phyloP scores from a whole-genome alignment of 768 basidiomycete species.

The Mycena vitilis region DNA sequence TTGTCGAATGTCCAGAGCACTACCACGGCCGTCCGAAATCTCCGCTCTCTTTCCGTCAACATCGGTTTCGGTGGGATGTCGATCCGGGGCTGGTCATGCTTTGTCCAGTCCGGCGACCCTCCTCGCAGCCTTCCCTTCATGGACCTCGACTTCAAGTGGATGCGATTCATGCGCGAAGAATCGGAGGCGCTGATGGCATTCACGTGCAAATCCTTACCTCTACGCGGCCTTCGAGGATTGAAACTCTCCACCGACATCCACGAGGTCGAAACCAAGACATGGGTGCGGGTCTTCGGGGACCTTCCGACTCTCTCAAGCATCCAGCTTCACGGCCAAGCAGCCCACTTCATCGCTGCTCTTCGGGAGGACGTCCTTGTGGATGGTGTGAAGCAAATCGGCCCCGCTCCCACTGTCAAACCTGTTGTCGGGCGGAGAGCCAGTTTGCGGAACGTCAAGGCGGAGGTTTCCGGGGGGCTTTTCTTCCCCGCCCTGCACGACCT shows the following conservation, averaged over 20 bases:
- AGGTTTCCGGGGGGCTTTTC: conserved; percentile 35
- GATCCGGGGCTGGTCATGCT: conserved; percentile 27
- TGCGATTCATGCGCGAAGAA: conserved; percentile 22
- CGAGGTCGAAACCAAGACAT: conserved; percentile 35
- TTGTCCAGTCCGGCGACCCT: conserved; percentile 11
- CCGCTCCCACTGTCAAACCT: conserved; percentile 7
- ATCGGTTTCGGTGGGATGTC: conserved; percentile 13
- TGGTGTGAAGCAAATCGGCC: conserved; percentile 28
- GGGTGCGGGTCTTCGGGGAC: conserved; percentile 43
- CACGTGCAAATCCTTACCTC: conserved; percentile 40
- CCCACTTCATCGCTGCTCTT: conserved; percentile 42
- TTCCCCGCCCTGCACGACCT: conserved; percentile 45
- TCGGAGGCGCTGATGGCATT: conserved; percentile 32
- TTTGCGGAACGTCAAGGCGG: conserved; percentile 28
- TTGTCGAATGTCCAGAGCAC: conserved; percentile 14
- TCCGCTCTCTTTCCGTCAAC: conserved; percentile 16
- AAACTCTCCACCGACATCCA: conserved; percentile 38
- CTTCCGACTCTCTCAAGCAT: conserved; percentile 43
- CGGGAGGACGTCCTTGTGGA: conserved; percentile 34
- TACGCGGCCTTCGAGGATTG: conserved; percentile 42
- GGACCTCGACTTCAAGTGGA: conserved; percentile 44
- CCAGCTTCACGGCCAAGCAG: conserved; percentile 36
- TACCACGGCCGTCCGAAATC: not conserved
- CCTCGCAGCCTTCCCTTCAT: conserved; percentile 28
- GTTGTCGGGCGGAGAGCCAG: conserved; percentile 27